These are phyloP conservation scores for Ogataea kodamae DNA, from an alignment of 805 yeast species.

Conservation along the genomic window DNA sequence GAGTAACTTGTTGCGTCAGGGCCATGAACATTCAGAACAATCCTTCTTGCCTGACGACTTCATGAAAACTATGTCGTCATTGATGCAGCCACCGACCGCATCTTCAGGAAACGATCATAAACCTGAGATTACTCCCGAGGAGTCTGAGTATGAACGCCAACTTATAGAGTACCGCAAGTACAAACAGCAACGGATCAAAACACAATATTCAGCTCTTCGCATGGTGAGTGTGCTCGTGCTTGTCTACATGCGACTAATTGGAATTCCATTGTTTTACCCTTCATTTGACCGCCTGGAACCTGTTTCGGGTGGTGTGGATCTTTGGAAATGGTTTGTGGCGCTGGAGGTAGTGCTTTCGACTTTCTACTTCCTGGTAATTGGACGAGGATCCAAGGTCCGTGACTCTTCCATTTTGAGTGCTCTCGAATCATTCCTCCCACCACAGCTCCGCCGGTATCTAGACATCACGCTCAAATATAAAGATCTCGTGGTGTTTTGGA, in stretches of 20 bases:
- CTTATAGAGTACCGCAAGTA: slow-evolving; percentile 13
- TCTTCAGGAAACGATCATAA: no score
- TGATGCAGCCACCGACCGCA: slow-evolving; percentile 13
- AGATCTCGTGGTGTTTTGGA: slow-evolving; percentile 24
- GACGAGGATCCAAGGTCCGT: slow-evolving; percentile 13
- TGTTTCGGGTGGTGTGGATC: slow-evolving; percentile 11
- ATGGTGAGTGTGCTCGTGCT: slow-evolving; percentile 13
- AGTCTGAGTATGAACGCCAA: slow-evolving; percentile 14
- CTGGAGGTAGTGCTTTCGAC: slow-evolving; percentile 23
- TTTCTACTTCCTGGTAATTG: slow-evolving; percentile 14
- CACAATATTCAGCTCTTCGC: slow-evolving; percentile 19
- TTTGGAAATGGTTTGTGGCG: slow-evolving; percentile 25
- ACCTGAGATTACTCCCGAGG: slow-evolving; percentile 8
- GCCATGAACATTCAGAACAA: slow-evolving; percentile 10
- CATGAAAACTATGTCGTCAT: slow-evolving; percentile 29
- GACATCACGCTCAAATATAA: slow-evolving; percentile 23
- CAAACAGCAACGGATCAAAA: slow-evolving; percentile 14
- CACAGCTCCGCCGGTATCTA: slow-evolving; percentile 13
- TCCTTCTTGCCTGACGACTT: slow-evolving; percentile 27
- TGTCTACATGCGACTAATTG: slow-evolving; percentile 10
- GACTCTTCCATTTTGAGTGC: slow-evolving; percentile 20
- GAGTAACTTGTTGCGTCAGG: slow-evolving; percentile 18
- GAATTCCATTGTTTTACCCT: slow-evolving; percentile 10
- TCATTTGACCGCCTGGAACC: slow-evolving; percentile 14
- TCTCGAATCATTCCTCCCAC: slow-evolving; percentile 24